Base-by-base conservation (phyloP, 208 protist genomes). In the Novymonas esmeraldas region DNA sequence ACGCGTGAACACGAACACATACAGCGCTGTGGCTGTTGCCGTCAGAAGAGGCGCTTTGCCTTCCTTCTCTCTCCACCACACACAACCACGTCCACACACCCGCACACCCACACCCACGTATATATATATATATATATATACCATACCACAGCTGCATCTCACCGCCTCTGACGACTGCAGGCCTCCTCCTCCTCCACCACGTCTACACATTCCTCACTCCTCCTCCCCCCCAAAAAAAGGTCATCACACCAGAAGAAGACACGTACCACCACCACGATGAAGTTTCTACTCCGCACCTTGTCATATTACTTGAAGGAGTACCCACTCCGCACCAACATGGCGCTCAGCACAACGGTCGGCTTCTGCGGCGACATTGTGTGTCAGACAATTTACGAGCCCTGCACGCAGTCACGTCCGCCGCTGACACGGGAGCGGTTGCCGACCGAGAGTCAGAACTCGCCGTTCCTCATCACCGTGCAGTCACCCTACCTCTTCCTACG, bases 341-440 rank as follows among this genome's bases (percentile, higher is more conserved):
- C 55, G 2, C 78, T 94, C 34, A 85, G 79, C 64, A 81, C 81
- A 10, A 73, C 64, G 0, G 76, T 94, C 10, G 83, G 82, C 5
- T 91, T 90, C 61, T 89, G 63, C 50, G 84, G 85, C 10, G 88
- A 94, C 65, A 55, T 91, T n/a, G 52, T 91, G 11, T 90, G 84
- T 38, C 84, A 90, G 62, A 80, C 71, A 1, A 44, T 90, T 31
- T 90, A 90, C 55, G 84, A 90, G 55, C 78, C 79, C 7, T 73
- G 76, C 56, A 69, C 67, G 49, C 55, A 73, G 61, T 68, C 55
- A 6, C 69, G 69, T 3, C 73, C 76, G 11, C 70, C 79, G 14
- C 58, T 86, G 1, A 73, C 64, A 6, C 62, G 70, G 18, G 73
- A 82, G 52, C 44, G 65, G 31, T 74, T 87, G 41, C 77, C 78